Evolutionary conservation across 202 grass and related monocot genomes (phyloP).

Genomic region (Musa balbisiana): DNA sequence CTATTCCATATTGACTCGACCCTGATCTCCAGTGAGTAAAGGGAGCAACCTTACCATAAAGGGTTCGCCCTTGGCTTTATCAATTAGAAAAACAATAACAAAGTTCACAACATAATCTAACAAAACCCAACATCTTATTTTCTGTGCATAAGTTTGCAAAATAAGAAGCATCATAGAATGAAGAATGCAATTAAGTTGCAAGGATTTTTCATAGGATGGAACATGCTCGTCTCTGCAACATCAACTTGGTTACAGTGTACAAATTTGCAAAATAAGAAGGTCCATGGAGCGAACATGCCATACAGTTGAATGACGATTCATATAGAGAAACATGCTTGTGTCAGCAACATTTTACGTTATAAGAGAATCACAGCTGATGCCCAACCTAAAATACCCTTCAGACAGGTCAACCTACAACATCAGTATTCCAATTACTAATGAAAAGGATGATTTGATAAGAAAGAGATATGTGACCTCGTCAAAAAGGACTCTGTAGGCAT

Average conservation of each 20-base stretch:
- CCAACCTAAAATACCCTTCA: not conserved
- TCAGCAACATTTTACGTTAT: not conserved
- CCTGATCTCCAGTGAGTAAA: not conserved
- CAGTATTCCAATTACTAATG: not conserved
- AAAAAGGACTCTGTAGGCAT: constrained; percentile 90
- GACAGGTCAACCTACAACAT: not conserved
- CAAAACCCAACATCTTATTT: not conserved
- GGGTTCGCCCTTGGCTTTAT: too few relatives aligned
- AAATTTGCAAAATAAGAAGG: too few relatives aligned
- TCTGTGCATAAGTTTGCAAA: not conserved
- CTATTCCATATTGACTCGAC: not conserved
- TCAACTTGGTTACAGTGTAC: too few relatives aligned
- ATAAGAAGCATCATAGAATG: not conserved
- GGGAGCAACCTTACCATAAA: not conserved
- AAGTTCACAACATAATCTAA: not conserved
- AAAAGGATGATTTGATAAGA: not conserved
- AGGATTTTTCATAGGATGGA: not conserved
- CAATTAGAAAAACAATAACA: not conserved
- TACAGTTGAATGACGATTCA: too few relatives aligned
- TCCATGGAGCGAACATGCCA: too few relatives aligned
- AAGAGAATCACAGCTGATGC: not conserved
- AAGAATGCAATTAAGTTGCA: not conserved
- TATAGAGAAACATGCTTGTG: not conserved
- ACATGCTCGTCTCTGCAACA: too few relatives aligned
- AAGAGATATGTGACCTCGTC: constrained; percentile 44